These are phyloP conservation scores for Thyridium curvatum DNA, from an alignment of 2,329 filamentous ascomycete genomes.

Conservation along the genomic window DNA sequence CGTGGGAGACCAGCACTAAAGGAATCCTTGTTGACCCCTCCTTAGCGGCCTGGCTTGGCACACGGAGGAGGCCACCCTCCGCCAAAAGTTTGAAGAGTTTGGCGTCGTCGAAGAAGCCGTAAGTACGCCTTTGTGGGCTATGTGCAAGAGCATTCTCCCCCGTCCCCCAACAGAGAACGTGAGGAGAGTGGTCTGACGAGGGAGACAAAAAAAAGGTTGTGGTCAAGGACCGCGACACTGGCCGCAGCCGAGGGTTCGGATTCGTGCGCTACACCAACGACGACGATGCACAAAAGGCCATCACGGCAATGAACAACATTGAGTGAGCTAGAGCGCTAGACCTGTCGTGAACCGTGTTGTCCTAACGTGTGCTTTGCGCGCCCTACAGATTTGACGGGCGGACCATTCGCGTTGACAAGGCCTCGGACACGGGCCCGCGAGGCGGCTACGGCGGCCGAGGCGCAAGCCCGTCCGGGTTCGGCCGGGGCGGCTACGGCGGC, in stretches of 20 bases:
- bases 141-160: constrained; percentile 3
- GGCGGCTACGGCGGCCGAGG: constrained; percentile 48
- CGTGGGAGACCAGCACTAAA: no score
- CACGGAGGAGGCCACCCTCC: constrained; percentile 83
- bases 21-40: constrained; percentile 9
- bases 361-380: constrained; percentile 9
- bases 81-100: constrained; percentile 88
- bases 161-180: background rate
- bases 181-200: background rate
- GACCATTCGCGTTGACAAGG: constrained; percentile 91
- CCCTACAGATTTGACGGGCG: constrained; percentile 81
- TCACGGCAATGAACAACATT: constrained; percentile 75
- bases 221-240: constrained; percentile 95
- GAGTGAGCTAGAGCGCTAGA: constrained; percentile 56
- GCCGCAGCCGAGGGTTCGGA: constrained; percentile 93
- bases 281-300: constrained; percentile 69
- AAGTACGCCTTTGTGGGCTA: constrained; percentile 34
- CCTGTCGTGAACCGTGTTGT: background rate
- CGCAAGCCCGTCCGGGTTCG: constrained; percentile 22
- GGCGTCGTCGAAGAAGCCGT: constrained; percentile 92
- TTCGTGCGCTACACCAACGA: constrained; percentile 86
- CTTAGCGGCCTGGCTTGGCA: constrained; percentile 93
- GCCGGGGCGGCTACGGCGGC: constrained; percentile 28
- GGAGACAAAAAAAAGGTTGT: constrained; percentile 59
- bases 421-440: constrained; percentile 69